Evolutionary conservation across 768 basidiomycete genomes (phyloP), one percentile per base, ranked within the genome.

Genomic region (Russula dissimulans): DNA sequence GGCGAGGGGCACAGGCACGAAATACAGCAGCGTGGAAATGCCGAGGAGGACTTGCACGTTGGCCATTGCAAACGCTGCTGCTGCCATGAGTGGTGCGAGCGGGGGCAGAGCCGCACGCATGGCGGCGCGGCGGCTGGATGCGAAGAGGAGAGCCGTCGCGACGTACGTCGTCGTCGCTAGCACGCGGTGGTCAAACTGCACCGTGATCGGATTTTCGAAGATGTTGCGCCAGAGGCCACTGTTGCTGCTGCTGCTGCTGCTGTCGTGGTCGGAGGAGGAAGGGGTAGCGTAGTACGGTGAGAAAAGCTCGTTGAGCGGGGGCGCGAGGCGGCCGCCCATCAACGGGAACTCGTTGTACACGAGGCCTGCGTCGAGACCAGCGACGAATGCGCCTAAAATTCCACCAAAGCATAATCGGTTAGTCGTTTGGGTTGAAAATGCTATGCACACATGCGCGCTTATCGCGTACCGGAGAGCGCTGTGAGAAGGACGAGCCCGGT

Each of bases 311-410:
- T 86, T 81, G 7, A 76, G 62, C 0, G 94, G 93, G 3, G 97
- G 97, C 4, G 82, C 80, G 15, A 97, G 71, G 15, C 84, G 80
- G 7, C 89, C 94, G 41, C 92, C 95, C 95, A 99, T 99, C 5
- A 87, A 74, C 0, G 97, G 97, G 75, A 97, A 99, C 69, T 98
- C 95, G 69, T 99, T 99, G 75, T 98, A 98, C n/a, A 94, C 71
- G 56, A 99, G 74, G 14, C 97, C 97, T 1, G 97, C 97, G 71
- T 99, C 97, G 45, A 99, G 78, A 14, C 97, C 97, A 41, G 97
- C 97, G 32, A 99, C 97, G 67, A 99, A 98, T 5, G 97, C 97
- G 54, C 97, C 95, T 95, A 69, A 5, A n/a, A 38, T 34, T 1
- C 11, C 6, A 32, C 17, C 32, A 49, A 17, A 49, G 12, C 8